Conservation (phyloP, 352 stramenopile species). For the Pythium dissotocum region DNA sequence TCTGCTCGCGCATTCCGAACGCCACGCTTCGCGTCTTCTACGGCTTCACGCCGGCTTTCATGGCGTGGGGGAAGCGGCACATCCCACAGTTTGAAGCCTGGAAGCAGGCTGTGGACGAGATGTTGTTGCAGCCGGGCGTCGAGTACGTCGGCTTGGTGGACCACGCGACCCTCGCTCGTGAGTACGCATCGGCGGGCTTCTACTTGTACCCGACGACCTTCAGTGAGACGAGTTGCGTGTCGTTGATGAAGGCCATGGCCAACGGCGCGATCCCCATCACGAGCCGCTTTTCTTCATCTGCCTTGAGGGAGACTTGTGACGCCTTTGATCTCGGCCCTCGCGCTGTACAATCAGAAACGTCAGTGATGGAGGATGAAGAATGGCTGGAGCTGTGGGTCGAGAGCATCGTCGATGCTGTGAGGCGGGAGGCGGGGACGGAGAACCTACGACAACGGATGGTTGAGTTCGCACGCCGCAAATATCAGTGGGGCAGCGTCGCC, state of each 20-base stretch:
- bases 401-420: slow-evolving; percentile 44
- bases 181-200: slow-evolving; percentile 81
- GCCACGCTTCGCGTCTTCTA: slow-evolving; percentile 87
- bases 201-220: slow-evolving; percentile 91
- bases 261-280: slow-evolving; percentile 91
- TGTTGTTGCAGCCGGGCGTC: slow-evolving; percentile 53
- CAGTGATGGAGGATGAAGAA: slow-evolving; percentile 29
- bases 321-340: slow-evolving; percentile 78
- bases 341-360: slow-evolving; percentile 20
- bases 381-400: slow-evolving; percentile 61
- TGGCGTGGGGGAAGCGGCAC: slow-evolving; percentile 50
- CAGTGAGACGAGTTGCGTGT: slow-evolving; percentile 91
- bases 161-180: slow-evolving; percentile 65
- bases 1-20: slow-evolving; percentile 51
- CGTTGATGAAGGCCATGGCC: slow-evolving; percentile 92
- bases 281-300: slow-evolving; percentile 63
- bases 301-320: slow-evolving; percentile 60
- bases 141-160: slow-evolving; percentile 80
- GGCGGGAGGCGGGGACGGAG: slow-evolving; percentile 27
- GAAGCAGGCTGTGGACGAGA: slow-evolving; percentile 45
- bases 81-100: slow-evolving; percentile 63
- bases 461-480: slow-evolving; percentile 49
- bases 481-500: slow-evolving; percentile 57
- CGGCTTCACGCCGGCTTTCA: slow-evolving; percentile 81
- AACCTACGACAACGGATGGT: slow-evolving; percentile 56